Evolutionary conservation across 2,329 filamentous ascomycete genomes (phyloP), one percentile per base, ranked within the genome.

Genomic region (Sclerotinia nivalis): DNA sequence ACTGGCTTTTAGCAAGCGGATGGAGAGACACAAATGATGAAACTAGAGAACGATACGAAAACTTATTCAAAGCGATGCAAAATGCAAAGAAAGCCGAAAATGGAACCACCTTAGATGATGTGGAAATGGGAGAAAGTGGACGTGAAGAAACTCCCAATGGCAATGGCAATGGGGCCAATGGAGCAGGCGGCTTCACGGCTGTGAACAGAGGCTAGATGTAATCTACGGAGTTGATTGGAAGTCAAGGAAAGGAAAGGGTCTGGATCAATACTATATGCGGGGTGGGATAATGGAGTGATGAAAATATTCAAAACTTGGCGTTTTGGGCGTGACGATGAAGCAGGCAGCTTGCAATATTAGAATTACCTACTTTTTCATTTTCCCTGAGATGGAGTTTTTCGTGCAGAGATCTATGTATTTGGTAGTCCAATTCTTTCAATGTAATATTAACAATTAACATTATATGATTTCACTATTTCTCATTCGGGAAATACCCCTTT

Each of bases 41-140:
- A 34, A 55, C 43, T 15, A 52, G 49, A 47, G 58, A 58, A 34
- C 31, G 60, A 4, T 69, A 69, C 50, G 67, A 69, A n/a, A n/a
- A 15, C 4, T 31, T 55, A 40, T 64, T 54, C n/a, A 64, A 52
- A 45, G 50, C 20, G 2, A 50, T 62, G 56, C 65, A 68, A 13
- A 62, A 31, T n/a, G 25, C 34, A n/a, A 68, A 61, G 34, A 68
- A 66, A 15, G 47, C 28, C n/a, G 64, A 31, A 56, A 73, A 73
- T 61, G 72, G 74, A 12, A 28, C 25, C 8, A 25, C 25, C 1
- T 72, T 70, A n/a, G 76, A 78, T 37, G 78, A 78, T 71, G 73
- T 74, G 25, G 75, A 77, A 34, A 75, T 75, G 49, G 78, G 77
- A 66, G 79, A 80, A 45, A 79, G 79, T 56, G 77, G 77, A 28